Evolutionary conservation across 1,139 yeast species (phyloP).

Genomic region (Geotrichum siamense): DNA sequence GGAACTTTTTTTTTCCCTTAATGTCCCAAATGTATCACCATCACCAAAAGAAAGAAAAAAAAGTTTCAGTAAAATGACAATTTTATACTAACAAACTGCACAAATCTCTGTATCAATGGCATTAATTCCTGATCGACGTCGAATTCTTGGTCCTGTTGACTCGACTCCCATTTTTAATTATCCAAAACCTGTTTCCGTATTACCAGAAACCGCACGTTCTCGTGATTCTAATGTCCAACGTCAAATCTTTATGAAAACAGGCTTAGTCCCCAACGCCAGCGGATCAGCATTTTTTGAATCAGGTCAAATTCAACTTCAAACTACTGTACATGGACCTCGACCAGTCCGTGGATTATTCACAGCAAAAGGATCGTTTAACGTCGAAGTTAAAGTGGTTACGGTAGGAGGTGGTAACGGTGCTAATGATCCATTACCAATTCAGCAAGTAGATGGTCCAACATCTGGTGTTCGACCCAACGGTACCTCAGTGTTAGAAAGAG

Average conservation of each 20-base stretch:
- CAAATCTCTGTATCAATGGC: conserved; percentile 10
- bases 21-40: too few relatives aligned
- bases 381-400: conserved; percentile 55
- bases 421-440: conserved; percentile 14
- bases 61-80: too few relatives aligned
- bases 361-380: conserved; percentile 60
- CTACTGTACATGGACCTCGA: conserved; percentile 81
- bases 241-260: conserved; percentile 44
- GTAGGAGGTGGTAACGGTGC: conserved; percentile 32
- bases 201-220: conserved; percentile 6
- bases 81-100: background rate
- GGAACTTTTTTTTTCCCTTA: too few relatives aligned
- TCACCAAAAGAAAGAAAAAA: too few relatives aligned
- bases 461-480: conserved; percentile 19
- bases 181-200: background rate
- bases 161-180: conserved; percentile 24
- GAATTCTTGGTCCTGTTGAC: conserved; percentile 37
- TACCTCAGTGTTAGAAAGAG: conserved; percentile 44
- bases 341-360: conserved; percentile 75
- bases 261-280: conserved; percentile 62
- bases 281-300: conserved; percentile 80
- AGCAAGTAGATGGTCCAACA: conserved; percentile 26
- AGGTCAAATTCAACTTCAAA: conserved; percentile 54
- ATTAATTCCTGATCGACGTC: conserved; percentile 30
- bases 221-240: conserved; percentile 14